phyloP scores from a whole-genome alignment of 169 alveolate species.

The Neospora caninum region DNA sequence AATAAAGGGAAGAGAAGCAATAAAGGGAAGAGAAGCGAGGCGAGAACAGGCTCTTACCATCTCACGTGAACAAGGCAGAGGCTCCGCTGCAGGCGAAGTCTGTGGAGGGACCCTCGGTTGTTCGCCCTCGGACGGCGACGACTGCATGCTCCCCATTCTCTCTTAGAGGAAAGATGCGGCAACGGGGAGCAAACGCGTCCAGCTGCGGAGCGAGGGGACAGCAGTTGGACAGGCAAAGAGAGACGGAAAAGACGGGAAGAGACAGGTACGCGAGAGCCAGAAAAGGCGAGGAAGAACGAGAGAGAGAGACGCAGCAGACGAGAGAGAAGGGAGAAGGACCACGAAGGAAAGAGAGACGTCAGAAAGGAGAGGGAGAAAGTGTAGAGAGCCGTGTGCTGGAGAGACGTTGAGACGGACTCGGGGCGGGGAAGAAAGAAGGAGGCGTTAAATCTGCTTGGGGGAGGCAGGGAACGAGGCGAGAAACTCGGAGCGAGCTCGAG shows the following conservation, averaged over 20 bases:
- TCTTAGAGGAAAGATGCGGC: background rate
- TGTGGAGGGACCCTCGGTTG: background rate
- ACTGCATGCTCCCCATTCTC: slow-evolving; percentile 34
- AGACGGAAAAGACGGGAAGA: background rate
- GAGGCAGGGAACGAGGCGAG: too few species aligned
- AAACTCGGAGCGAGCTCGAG: too few species aligned
- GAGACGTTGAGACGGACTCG: too few species aligned
- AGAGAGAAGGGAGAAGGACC: background rate
- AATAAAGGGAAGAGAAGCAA: background rate
- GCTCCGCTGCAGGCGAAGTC: background rate
- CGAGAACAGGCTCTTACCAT: background rate
- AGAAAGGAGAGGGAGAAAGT: background rate
- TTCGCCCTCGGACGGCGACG: background rate
- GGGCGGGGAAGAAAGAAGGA: too few species aligned
- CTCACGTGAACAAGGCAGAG: background rate
- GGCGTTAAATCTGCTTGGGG: too few species aligned
- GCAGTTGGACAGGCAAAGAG: background rate
- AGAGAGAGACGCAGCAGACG: background rate
- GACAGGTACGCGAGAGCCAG: background rate
- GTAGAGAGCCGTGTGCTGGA: too few species aligned
- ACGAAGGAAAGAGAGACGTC: background rate
- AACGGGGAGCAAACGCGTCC: too few species aligned
- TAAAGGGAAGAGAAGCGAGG: background rate
- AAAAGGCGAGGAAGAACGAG: background rate
- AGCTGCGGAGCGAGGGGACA: background rate